phyloP scores from a whole-genome alignment of 2,329 filamentous ascomycete genomes.

The Botryotinia convoluta region DNA sequence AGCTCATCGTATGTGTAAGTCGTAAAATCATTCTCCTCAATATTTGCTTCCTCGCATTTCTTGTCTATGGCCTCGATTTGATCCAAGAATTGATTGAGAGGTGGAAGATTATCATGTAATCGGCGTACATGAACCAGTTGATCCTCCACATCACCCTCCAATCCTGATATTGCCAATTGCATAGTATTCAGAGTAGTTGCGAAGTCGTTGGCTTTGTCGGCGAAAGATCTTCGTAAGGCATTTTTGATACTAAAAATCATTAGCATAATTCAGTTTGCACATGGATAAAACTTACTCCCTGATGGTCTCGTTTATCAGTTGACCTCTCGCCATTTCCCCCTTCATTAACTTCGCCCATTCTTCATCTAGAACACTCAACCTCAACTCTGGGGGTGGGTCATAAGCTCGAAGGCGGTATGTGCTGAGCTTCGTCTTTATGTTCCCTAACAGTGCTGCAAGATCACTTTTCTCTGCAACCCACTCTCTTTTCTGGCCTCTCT shows the following conservation, averaged over 20 bases:
- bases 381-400: slow-evolving; percentile 80
- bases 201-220: slow-evolving; percentile 98
- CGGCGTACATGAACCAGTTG: slow-evolving; percentile 84
- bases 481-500: slow-evolving; percentile 81
- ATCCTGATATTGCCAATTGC: slow-evolving; percentile 89
- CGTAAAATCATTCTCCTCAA: slow-evolving; percentile 99
- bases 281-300: slow-evolving; percentile 63
- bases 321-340: slow-evolving; percentile 82
- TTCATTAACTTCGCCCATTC: slow-evolving; percentile 80
- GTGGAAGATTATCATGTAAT: slow-evolving; percentile 79
- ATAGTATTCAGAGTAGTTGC: slow-evolving; percentile 92
- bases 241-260: slow-evolving; percentile 75
- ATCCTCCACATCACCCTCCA: slow-evolving; percentile 95
- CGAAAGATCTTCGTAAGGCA: slow-evolving; percentile 84
- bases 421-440: slow-evolving; percentile 97
- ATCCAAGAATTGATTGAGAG: slow-evolving; percentile 86
- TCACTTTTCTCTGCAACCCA: slow-evolving; percentile 99
- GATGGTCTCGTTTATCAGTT: slow-evolving; percentile 97
- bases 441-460: slow-evolving; percentile 85
- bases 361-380: slow-evolving; percentile 75
- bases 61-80: slow-evolving; percentile 82
- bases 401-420: slow-evolving; percentile 92
- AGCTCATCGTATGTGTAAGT: slow-evolving; percentile 98
- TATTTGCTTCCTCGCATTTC: slow-evolving; percentile 93
- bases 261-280: background rate